phyloP scores from a whole-genome alignment of 2,329 filamentous ascomycete species.

The Aspergillus sp. region DNA sequence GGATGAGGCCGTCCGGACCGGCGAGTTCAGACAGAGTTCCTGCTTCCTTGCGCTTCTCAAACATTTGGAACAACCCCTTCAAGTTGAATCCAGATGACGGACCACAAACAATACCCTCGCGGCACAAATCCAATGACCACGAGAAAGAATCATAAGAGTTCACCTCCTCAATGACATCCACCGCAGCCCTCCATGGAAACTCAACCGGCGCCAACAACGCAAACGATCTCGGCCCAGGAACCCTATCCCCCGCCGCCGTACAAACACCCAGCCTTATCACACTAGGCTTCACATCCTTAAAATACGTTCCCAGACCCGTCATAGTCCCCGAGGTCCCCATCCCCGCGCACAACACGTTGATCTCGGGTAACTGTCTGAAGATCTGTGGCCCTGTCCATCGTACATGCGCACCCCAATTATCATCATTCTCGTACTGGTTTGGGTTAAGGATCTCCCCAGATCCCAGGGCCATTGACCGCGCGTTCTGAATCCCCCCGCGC shows the following conservation, averaged over 20 bases:
- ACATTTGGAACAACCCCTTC: constrained; percentile 45
- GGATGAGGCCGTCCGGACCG: constrained; percentile 40
- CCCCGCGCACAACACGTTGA: constrained; percentile 50
- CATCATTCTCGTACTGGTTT: constrained; percentile 52
- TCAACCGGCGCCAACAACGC: constrained; percentile 45
- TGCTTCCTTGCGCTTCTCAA: constrained; percentile 44
- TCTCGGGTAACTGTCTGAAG: constrained; percentile 49
- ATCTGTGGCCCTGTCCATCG: constrained; percentile 57
- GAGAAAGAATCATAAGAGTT: constrained; percentile 49
- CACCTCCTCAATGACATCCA: constrained; percentile 53
- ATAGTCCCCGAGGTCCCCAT: constrained; percentile 53
- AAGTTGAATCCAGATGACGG: constrained; percentile 57
- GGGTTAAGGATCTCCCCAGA: constrained; percentile 45
- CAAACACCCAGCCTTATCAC: constrained; percentile 42
- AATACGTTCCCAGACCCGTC: constrained; percentile 46
- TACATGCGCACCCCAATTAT: constrained; percentile 41
- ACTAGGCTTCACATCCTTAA: constrained; percentile 42
- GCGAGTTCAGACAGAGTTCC: constrained; percentile 41
- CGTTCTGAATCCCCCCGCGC: constrained; percentile 48
- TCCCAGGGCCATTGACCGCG: constrained; percentile 37
- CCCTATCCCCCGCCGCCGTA: constrained; percentile 50
- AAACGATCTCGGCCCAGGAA: constrained; percentile 53
- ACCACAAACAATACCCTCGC: constrained; percentile 54
- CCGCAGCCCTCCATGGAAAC: constrained; percentile 53
- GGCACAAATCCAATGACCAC: constrained; percentile 48